phyloP scores from a whole-genome alignment of 306 rosid species.

The Rosa rugosa region DNA sequence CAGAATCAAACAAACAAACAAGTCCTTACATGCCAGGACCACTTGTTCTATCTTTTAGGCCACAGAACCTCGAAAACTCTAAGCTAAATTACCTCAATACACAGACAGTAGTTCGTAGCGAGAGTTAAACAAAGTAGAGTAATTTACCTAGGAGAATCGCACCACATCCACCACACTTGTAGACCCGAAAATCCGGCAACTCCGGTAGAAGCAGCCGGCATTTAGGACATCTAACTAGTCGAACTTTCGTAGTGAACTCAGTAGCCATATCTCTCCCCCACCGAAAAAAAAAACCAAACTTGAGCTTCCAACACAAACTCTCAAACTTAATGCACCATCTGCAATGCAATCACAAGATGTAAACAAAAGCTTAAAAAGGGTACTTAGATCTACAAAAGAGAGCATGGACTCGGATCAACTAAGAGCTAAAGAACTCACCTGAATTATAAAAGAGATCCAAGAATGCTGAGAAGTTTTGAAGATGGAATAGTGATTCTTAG shows the following conservation, averaged over 20 bases:
- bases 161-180: conserved; percentile 85
- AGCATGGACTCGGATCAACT: not conserved
- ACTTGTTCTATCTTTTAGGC: not conserved
- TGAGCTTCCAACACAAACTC: conserved; percentile 22
- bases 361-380: conserved; percentile 1
- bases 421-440: not conserved
- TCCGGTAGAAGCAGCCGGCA: conserved; percentile 66
- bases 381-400: not conserved
- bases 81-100: not conserved
- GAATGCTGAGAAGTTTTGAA: not conserved
- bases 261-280: conserved; percentile 43
- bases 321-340: conserved; percentile 24
- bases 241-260: conserved; percentile 45
- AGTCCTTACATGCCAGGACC: not conserved
- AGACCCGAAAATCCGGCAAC: conserved; percentile 49
- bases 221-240: conserved; percentile 81
- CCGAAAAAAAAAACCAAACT: conserved; percentile 23
- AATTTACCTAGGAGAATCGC: conserved; percentile 68
- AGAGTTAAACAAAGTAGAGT: not conserved
- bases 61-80: not conserved
- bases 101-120: not conserved
- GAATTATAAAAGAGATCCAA: not conserved
- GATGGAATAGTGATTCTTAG: not conserved
- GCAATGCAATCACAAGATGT: conserved; percentile 28
- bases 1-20: not conserved